These are phyloP conservation scores for Lecanosticta acicola DNA, from an alignment of 2,329 filamentous ascomycete genomes.

Conservation along the genomic window DNA sequence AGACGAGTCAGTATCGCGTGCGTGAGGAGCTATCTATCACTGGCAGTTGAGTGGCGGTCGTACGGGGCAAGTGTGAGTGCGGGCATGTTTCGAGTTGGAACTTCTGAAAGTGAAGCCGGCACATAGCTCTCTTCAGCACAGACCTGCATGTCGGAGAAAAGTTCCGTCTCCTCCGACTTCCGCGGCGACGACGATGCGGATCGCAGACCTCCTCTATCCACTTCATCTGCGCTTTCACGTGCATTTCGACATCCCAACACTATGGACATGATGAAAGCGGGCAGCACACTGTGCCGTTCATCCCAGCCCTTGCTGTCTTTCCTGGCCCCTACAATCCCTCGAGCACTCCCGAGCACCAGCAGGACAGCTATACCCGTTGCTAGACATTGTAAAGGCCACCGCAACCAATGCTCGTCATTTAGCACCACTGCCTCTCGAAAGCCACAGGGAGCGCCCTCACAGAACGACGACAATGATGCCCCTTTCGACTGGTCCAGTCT, in stretches of 20 bases:
- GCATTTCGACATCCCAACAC: conserved; percentile 1
- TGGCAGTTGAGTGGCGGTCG: too few species aligned
- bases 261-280: conserved; percentile 31
- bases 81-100: background rate
- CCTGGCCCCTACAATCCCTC: conserved; percentile 17
- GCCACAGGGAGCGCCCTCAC: conserved; percentile 8
- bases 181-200: background rate
- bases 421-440: conserved; percentile 16
- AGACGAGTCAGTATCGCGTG: too few species aligned
- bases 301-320: conserved; percentile 23
- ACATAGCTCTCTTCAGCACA: background rate
- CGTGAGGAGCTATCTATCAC: too few species aligned
- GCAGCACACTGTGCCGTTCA: conserved; percentile 28
- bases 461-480: background rate
- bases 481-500: conserved; percentile 1
- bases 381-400: conserved; percentile 9
- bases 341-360: conserved; percentile 4
- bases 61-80: too few species aligned
- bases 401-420: conserved; percentile 18
- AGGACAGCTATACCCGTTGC: conserved; percentile 11
- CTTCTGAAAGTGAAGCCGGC: background rate
- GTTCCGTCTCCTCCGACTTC: background rate
- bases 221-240: conserved; percentile 1
- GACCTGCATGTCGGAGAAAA: background rate
- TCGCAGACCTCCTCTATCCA: too few species aligned